Evolutionary conservation across 2,329 filamentous ascomycete genomes (phyloP), one percentile per base, ranked within the genome.

Genomic region (Cryphonectria japonica): DNA sequence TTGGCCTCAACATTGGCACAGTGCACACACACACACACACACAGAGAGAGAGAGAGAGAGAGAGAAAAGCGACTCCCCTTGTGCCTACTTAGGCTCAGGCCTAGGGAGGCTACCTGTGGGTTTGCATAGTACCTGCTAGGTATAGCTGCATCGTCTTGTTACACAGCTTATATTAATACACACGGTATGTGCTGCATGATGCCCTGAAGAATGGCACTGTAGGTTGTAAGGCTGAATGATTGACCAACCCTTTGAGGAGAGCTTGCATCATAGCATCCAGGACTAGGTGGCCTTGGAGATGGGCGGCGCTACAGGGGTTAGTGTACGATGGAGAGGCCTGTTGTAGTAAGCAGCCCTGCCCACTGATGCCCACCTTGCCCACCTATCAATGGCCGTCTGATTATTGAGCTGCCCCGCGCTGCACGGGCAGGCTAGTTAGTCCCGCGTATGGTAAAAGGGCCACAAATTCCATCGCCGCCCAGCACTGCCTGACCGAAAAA

Each of bases 371-470:
- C 69, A 63, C 70, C 70, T 72, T 16, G 41, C 29, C 70, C 69
- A 63, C 70, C 70, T 72, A 72, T 72, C 70, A 72, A 52, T 65
- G 65, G 41, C 34, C 59, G 61, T 52, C 63, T 63, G 70, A 66
- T 72, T 72, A 59, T 52, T 71, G 67, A 67, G 46, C 67, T 46
- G 66, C 69, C 69, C 70, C 70, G 67, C 67, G 70, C 70, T 69
- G 60, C 59, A 62, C 57, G 57, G 61, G 61, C 61, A 64, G 61
- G 61, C 54, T 59, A 59, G 54, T 14, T 59, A 8, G 54, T 59
- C 61, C 61, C 61, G 32, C 61, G 39, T 29, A 64, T 22, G n/a
- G n/a, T 63, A 22, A 41, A 41, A 63, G 66, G 59, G 70, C 70
- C 70, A 71, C 70, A 71, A 71, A 71, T 69, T 69, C 46, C 43